Evolutionary conservation across 352 stramenopile genomes (phyloP), one percentile per base, ranked within the genome.

Genomic region (Peronospora tabacina): DNA sequence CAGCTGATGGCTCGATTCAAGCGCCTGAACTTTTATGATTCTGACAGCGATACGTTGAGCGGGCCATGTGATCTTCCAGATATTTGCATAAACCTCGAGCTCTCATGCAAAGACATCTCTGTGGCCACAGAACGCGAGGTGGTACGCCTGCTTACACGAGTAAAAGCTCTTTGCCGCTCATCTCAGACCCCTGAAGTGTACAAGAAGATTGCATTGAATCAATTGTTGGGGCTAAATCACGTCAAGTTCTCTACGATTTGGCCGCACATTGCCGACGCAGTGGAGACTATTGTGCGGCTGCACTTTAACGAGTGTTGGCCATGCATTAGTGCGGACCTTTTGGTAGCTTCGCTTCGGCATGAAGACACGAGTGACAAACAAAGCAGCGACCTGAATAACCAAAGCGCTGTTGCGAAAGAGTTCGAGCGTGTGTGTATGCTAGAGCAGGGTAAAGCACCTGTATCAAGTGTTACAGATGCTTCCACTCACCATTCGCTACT

Each of bases 201-300:
- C 72, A 91, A 93, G 64, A 66, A 76, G 22, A 49, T 90, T 19
- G 79, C 82, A 2, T 59, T 86, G 22, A 76, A 85, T 37, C 80
- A 90, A 15, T 56, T 93, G 20, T 66, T 91, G 29, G 84, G 84
- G 43, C 55, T 93, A 15, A 91, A 87, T 59, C 82, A 95, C 49
- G 80, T 95, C 48, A 95, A 95, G 54, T 92, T 93, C 45, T 75
- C 84, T 7, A 88, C 78, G 4, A 76, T 95, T 53, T 95, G 84
- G 84, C 49, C 78, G 8, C 84, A 94, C 34, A 61, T 94, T 17
- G 62, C 80, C 0, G 75, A 88, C 17, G 78, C 79, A 1, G 61
- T 94, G 28, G 79, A 87, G 13, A 66, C 73, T 26, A 65, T 75
- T 10, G 63, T 73, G 5, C 48, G 65, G 12, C 47, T 71, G 15